Evolutionary conservation across 2,329 filamentous ascomycete species (phyloP).

Genomic region (Pyrenochaeta sp.): DNA sequence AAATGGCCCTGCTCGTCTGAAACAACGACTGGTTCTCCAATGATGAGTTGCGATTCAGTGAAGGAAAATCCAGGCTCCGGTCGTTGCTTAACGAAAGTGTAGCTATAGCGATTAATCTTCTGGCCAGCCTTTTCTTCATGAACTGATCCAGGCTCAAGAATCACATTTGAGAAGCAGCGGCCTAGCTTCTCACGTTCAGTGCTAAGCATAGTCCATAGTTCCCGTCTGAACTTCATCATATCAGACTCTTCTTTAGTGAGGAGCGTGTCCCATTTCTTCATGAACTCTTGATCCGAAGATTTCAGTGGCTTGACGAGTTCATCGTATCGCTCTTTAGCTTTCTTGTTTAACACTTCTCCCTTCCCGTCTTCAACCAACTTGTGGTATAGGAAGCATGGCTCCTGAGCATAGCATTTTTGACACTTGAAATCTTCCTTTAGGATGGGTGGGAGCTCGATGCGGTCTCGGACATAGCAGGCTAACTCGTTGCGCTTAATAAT

Average conservation of each 20-base stretch:
- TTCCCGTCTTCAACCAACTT: slow-evolving; percentile 86
- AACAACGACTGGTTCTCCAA: slow-evolving; percentile 93
- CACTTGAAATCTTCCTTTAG: slow-evolving; percentile 83
- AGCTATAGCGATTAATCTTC: slow-evolving; percentile 91
- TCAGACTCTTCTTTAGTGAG: slow-evolving; percentile 95
- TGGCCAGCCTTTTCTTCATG: slow-evolving; percentile 73
- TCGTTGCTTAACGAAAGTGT: slow-evolving; percentile 80
- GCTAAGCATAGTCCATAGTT: slow-evolving; percentile 97
- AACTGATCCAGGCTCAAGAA: slow-evolving; percentile 80
- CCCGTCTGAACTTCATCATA: slow-evolving; percentile 82
- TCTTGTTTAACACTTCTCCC: slow-evolving; percentile 81
- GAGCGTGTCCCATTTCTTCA: slow-evolving; percentile 92
- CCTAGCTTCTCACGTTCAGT: slow-evolving; percentile 86
- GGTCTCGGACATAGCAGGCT: slow-evolving; percentile 83
- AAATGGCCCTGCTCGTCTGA: slow-evolving; percentile 96
- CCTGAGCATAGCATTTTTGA: slow-evolving; percentile 87
- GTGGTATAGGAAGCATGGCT: slow-evolving; percentile 91
- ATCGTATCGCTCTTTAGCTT: slow-evolving; percentile 81
- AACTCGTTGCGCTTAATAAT: slow-evolving; percentile 94
- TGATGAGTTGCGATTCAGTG: slow-evolving; percentile 83
- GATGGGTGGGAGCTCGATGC: slow-evolving; percentile 85
- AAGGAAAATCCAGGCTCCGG: slow-evolving; percentile 76
- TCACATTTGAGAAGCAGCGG: slow-evolving; percentile 86
- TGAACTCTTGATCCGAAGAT: slow-evolving; percentile 79
- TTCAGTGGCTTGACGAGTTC: slow-evolving; percentile 82